A percentile compares a stretch with the other conserved stretches of the same genome.
phyloP scores from a whole-genome alignment of 495 filamentous ascomycete species.

The Cryomyces minteri region DNA sequence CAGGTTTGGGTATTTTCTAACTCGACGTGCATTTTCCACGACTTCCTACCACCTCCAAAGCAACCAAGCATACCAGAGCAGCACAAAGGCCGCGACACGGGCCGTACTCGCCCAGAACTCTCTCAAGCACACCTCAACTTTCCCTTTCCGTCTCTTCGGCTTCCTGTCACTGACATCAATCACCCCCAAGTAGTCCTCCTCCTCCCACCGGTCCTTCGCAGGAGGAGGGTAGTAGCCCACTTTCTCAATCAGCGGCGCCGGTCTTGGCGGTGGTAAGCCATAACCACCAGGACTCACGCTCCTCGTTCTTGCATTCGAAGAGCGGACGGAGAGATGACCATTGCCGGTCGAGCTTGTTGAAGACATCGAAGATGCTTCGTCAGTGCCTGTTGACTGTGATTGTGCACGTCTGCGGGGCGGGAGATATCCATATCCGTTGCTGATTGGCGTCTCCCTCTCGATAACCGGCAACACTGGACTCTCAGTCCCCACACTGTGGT shows the following conservation, averaged over 20 bases:
- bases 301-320: slow-evolving; percentile 6
- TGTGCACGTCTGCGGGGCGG: too few relatives aligned
- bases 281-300: slow-evolving; percentile 11
- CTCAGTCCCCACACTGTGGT: background rate
- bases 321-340: slow-evolving; percentile 7
- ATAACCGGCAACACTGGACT: slow-evolving; percentile 5
- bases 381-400: background rate
- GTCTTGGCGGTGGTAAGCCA: slow-evolving; percentile 3
- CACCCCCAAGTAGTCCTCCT: background rate
- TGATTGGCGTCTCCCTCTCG: background rate
- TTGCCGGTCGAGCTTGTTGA: background rate
- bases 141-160: background rate
- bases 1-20: too few relatives aligned
- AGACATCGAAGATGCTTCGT: background rate
- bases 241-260: background rate
- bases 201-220: slow-evolving; percentile 1
- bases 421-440: background rate
- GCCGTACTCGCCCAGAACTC: background rate
- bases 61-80: slow-evolving; percentile 1
- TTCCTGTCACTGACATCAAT: background rate
- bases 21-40: too few relatives aligned
- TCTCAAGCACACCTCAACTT: background rate
- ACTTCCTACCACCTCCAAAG: background rate
- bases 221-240: slow-evolving; percentile 2
- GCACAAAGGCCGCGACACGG: background rate